Evolutionary conservation across 345 rosid species (phyloP).

Genomic region (Citrus cavaleriei): DNA sequence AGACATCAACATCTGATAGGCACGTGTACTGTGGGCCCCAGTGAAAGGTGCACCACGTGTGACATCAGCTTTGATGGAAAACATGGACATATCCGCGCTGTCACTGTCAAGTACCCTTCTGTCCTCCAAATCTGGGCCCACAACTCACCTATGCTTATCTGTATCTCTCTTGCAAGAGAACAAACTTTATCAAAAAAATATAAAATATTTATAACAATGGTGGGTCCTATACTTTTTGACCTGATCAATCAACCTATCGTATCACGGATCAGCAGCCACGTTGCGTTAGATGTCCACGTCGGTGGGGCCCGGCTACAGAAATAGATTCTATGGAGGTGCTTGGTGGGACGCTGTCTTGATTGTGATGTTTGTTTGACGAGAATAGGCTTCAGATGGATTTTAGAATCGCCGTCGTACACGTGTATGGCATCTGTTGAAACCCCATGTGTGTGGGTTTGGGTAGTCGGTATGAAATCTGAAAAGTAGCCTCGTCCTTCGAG

Average conservation of each 20-base stretch:
- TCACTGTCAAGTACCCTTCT: conserved; percentile 10
- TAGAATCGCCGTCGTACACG: conserved; percentile 17
- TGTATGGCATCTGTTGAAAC: conserved; percentile 13
- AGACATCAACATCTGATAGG: conserved; percentile 16
- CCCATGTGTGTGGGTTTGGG: conserved; percentile 12
- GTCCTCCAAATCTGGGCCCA: conserved; percentile 13
- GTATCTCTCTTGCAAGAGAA: not conserved
- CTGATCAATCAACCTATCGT: not conserved
- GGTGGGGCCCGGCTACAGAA: conserved; percentile 11
- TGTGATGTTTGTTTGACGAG: conserved; percentile 6
- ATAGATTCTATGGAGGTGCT: conserved; percentile 16
- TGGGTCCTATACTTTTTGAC: conserved; percentile 23
- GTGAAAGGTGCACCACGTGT: conserved; percentile 5
- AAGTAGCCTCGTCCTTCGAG: conserved; percentile 5
- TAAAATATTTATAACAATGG: not conserved
- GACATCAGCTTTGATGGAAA: conserved; percentile 12
- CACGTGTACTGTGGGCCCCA: conserved; percentile 25
- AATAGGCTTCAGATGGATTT: not conserved
- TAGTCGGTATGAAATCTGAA: conserved; percentile 23
- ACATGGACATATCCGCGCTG: conserved; percentile 19
- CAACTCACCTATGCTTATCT: not conserved
- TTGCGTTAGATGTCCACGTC: conserved; percentile 11
- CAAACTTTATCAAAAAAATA: not conserved
- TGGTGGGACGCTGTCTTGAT: conserved; percentile 22
- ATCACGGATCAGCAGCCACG: conserved; percentile 23